Evolutionary conservation across 2,329 filamentous ascomycete genomes (phyloP).

Genomic region (Leptodontidium sp.): DNA sequence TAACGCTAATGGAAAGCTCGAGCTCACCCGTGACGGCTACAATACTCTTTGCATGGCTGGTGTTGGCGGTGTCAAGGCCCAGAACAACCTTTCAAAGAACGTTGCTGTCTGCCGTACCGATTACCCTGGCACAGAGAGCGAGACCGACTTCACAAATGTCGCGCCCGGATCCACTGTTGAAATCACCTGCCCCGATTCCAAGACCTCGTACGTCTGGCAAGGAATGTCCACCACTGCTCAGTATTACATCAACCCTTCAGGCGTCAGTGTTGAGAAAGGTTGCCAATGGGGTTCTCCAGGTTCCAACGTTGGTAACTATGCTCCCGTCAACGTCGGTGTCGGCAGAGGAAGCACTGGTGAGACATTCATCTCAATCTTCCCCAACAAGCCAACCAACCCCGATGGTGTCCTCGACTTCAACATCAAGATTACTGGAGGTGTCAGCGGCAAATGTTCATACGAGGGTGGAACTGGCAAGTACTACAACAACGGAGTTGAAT

Average conservation of each 20-base stretch:
- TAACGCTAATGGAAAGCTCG: constrained; percentile 74
- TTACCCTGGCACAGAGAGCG: constrained; percentile 90
- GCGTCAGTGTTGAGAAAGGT: constrained; percentile 68
- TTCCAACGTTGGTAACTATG: constrained; percentile 77
- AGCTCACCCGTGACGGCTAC: constrained; percentile 74
- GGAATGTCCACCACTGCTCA: constrained; percentile 82
- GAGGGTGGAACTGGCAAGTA: constrained; percentile 37
- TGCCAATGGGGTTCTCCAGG: constrained; percentile 79
- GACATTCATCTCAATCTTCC: constrained; percentile 86
- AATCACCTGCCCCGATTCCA: constrained; percentile 79
- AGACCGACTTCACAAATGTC: constrained; percentile 80
- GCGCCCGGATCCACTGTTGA: constrained; percentile 64
- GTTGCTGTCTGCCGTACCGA: constrained; percentile 92
- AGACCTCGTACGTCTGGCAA: constrained; percentile 80
- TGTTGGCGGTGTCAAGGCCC: constrained; percentile 70
- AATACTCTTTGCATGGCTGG: constrained; percentile 80
- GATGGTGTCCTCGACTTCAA: constrained; percentile 76
- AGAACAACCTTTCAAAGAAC: constrained; percentile 74
- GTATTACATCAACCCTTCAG: constrained; percentile 94
- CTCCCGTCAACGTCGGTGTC: constrained; percentile 85
- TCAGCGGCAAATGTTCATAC: constrained; percentile 44
- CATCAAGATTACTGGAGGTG: constrained; percentile 74
- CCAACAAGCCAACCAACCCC: constrained; percentile 78
- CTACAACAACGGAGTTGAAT: constrained; percentile 43
- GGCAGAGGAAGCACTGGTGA: constrained; percentile 69